Evolutionary conservation across 2,329 filamentous ascomycete genomes (phyloP).

Genomic region (Raffaelea arxii): DNA sequence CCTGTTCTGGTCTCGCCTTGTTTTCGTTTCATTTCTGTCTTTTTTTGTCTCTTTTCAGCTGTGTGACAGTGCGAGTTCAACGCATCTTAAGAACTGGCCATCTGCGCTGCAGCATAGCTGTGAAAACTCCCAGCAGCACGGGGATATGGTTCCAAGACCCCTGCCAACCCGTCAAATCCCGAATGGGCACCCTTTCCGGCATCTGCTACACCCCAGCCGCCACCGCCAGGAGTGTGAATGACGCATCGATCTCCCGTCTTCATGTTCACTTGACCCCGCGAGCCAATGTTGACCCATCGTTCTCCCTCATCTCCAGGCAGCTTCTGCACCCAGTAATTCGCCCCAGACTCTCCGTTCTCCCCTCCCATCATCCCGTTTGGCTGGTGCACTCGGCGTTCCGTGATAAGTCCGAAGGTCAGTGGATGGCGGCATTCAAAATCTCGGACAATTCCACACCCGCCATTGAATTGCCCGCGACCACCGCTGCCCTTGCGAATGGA

Average conservation of each 20-base stretch:
- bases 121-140: too few species aligned
- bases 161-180: too few species aligned
- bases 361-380: not conserved
- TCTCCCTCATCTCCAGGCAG: not conserved
- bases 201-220: not conserved
- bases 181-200: too few species aligned
- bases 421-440: constrained; percentile 22
- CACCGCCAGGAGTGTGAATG: not conserved
- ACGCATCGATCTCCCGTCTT: not conserved
- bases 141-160: too few species aligned
- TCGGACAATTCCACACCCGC: constrained; percentile 22
- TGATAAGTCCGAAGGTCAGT: constrained; percentile 24
- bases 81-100: too few species aligned
- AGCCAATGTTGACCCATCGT: not conserved
- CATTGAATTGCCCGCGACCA: constrained; percentile 17
- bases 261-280: not conserved
- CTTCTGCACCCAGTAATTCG: not conserved
- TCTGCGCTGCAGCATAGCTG: too few species aligned
- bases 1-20: too few species aligned
- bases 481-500: constrained; percentile 18
- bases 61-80: too few species aligned
- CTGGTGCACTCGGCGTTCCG: constrained; percentile 12
- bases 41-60: too few species aligned
- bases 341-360: not conserved
- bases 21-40: too few species aligned